Conservation (phyloP, 1,284 basidiomycete species). For the Cryptococcus sp. region DNA sequence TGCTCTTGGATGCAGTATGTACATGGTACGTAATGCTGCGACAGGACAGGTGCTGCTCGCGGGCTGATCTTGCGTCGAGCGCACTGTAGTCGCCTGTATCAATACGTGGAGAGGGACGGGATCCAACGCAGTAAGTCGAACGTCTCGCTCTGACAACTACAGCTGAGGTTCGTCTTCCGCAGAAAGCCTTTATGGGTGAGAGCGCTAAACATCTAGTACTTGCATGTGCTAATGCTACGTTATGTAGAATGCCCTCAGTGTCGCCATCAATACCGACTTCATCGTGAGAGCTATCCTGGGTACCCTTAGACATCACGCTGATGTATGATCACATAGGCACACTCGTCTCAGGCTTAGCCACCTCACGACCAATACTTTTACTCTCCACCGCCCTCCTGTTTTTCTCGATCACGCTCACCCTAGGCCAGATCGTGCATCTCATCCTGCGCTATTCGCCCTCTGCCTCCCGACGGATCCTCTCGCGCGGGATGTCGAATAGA, state of each 20-base stretch:
- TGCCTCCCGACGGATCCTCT: slow-evolving; percentile 14
- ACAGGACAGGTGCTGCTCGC: neutral
- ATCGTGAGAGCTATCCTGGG: slow-evolving; percentile 25
- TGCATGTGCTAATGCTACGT: neutral
- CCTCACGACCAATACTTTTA: slow-evolving; percentile 41
- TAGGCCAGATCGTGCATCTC: slow-evolving; percentile 38
- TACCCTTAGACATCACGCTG: neutral
- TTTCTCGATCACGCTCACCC: slow-evolving; percentile 30
- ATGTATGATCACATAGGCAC: slow-evolving; percentile 28
- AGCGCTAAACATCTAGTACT: neutral
- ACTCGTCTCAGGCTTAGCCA: slow-evolving; percentile 46
- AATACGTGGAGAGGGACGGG: slow-evolving; percentile 51
- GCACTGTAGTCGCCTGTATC: slow-evolving; percentile 43
- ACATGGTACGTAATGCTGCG: slow-evolving; percentile 27
- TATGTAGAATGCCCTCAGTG: slow-evolving; percentile 51
- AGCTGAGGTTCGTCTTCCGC: neutral
- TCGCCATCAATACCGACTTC: slow-evolving; percentile 46
- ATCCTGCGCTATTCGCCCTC: slow-evolving; percentile 19
- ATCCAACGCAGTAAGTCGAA: slow-evolving; percentile 39
- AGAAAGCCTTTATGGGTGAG: slow-evolving; percentile 48
- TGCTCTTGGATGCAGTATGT: slow-evolving; percentile 30
- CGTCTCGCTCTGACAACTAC: neutral
- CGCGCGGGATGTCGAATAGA: slow-evolving; percentile 2
- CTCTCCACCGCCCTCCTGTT: slow-evolving; percentile 43
- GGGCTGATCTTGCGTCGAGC: neutral